Percentiles rank a stretch among this genome's conserved stretches.
Conservation (phyloP, 345 rosid genomes). For the Dimocarpus longan region DNA sequence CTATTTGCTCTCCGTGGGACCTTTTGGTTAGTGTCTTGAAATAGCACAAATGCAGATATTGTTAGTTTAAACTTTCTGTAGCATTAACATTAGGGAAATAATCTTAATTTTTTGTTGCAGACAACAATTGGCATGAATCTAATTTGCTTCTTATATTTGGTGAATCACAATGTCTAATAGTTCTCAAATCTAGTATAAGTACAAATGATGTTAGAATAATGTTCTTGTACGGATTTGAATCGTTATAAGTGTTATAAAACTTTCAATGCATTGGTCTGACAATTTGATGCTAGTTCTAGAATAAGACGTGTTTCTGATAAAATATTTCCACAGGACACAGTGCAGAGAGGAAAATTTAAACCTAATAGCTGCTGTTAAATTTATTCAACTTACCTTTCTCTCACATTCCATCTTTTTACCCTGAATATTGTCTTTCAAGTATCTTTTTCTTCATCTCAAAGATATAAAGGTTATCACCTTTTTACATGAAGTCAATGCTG, state of each 20-base stretch:
- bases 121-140: background rate
- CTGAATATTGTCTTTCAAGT: background rate
- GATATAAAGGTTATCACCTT: background rate
- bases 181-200: background rate
- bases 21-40: conserved; percentile 68
- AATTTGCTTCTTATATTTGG: background rate
- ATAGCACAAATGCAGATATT: background rate
- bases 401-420: background rate
- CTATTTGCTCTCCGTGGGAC: conserved; percentile 93
- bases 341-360: background rate
- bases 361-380: background rate
- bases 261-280: background rate
- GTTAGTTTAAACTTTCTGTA: background rate
- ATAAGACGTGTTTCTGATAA: background rate
- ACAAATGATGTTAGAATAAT: background rate
- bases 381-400: background rate
- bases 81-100: background rate
- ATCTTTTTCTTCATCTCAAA: background rate
- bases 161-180: background rate
- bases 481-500: background rate
- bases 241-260: background rate
- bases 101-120: background rate
- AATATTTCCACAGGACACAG: background rate
- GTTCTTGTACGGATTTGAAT: background rate
- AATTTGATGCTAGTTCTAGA: background rate